Conservation (phyloP, 371 early-diverging fungal species). For the Blakeslea trispora region DNA sequence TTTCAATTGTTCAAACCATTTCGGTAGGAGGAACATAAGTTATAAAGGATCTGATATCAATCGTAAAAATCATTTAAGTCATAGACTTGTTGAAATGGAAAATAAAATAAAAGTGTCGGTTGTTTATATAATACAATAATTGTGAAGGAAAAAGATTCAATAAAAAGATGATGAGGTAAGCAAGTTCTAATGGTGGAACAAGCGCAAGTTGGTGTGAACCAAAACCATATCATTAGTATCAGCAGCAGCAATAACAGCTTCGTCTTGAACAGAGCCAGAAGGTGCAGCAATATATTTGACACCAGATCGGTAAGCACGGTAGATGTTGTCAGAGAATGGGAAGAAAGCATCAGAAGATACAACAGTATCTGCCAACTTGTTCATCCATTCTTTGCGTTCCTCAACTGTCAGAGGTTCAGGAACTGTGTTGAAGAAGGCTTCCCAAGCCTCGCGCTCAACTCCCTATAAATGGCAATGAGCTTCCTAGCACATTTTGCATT, state of each 20-base stretch:
- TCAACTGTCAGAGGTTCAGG: constrained; percentile 80
- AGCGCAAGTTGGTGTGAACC: constrained; percentile 81
- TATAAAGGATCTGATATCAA: too few species aligned
- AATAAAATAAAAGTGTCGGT: neutral
- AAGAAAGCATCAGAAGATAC: constrained; percentile 97
- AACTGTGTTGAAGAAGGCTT: constrained; percentile 74
- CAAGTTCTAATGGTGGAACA: constrained; percentile 90
- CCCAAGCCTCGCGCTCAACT: constrained; percentile 79
- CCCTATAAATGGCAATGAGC: constrained; percentile 33
- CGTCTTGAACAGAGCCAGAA: constrained; percentile 89
- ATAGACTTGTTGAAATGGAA: too few species aligned
- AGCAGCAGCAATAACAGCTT: constrained; percentile 81
- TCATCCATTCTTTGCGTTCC: constrained; percentile 81
- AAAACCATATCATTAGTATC: constrained; percentile 83
- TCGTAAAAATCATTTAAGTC: too few species aligned
- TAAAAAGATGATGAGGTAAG: neutral
- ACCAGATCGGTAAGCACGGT: constrained; percentile 85
- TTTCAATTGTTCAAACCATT: too few species aligned
- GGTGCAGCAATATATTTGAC: constrained; percentile 91
- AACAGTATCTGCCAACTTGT: constrained; percentile 71
- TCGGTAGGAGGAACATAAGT: too few species aligned
- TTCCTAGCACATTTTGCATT: neutral
- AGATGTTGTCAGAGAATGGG: constrained; percentile 97
- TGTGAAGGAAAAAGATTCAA: too few species aligned
- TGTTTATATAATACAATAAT: neutral